These are phyloP conservation scores for Saccharum spontaneum DNA, from an alignment of 176 grass and related monocot species.

Conservation along the genomic window DNA sequence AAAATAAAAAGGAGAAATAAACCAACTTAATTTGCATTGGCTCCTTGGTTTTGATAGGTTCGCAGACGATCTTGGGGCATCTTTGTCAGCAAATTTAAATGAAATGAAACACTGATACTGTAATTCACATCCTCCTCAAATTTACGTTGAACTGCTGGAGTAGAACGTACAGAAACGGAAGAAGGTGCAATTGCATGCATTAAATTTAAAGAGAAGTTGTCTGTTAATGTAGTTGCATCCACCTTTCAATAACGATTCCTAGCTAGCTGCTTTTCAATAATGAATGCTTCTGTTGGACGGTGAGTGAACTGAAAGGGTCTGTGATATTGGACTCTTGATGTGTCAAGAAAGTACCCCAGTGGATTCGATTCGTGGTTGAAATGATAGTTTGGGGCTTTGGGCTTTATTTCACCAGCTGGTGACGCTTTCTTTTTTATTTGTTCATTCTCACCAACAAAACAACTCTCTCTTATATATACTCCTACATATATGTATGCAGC, in stretches of 20 bases:
- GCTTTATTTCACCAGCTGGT: neutral
- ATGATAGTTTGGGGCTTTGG: neutral
- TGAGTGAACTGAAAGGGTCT: neutral
- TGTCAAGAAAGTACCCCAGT: neutral
- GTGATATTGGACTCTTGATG: neutral
- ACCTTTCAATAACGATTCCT: neutral
- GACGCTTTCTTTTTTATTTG: neutral
- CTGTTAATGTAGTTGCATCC: neutral
- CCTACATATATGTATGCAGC: neutral
- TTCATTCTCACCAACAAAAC: neutral
- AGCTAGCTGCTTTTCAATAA: neutral
- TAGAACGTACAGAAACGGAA: neutral
- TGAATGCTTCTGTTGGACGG: neutral
- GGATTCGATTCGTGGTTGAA: neutral
- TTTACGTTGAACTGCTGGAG: neutral
- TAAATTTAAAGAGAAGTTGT: neutral
- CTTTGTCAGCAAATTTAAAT: constrained; percentile 34
- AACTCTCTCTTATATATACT: neutral
- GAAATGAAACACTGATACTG: neutral
- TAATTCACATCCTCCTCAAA: neutral
- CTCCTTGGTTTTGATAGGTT: constrained; percentile 12
- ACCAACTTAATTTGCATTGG: neutral
- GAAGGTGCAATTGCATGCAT: neutral
- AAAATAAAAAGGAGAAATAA: constrained; percentile 16
- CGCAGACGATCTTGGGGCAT: neutral